These are phyloP conservation scores for Cotoneaster glaucophyllus DNA, from an alignment of 306 rosid genomes.

Conservation along the genomic window DNA sequence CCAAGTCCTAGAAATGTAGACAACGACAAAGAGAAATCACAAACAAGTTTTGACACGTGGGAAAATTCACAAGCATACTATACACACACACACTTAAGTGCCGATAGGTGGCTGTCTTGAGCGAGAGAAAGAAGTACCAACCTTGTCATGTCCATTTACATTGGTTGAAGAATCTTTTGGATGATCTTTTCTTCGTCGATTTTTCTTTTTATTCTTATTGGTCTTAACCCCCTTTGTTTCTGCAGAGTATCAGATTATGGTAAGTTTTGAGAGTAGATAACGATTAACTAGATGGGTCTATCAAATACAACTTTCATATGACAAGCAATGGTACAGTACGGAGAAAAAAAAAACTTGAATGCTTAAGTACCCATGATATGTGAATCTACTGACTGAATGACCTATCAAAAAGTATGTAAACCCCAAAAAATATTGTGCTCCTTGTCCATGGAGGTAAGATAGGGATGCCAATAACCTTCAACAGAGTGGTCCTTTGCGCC, in stretches of 20 bases:
- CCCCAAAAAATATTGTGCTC: not conserved
- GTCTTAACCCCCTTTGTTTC: slow-evolving; percentile 52
- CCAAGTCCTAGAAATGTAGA: slow-evolving; percentile 40
- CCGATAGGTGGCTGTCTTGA: not conserved
- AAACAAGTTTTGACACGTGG: not conserved
- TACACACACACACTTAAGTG: not conserved
- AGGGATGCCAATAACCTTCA: not conserved
- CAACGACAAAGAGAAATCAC: slow-evolving; percentile 11
- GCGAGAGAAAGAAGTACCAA: slow-evolving; percentile 12
- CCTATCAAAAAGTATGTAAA: not conserved
- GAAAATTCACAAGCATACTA: not conserved
- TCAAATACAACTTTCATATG: not conserved
- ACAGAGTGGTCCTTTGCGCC: not conserved
- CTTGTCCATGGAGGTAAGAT: not conserved
- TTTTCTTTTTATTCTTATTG: slow-evolving; percentile 74
- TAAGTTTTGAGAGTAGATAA: not conserved
- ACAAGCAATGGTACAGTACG: not conserved
- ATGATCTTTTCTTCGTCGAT: slow-evolving; percentile 67
- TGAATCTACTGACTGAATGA: not conserved
- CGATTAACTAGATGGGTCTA: not conserved
- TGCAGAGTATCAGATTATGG: slow-evolving; percentile 29
- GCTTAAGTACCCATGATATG: not conserved
- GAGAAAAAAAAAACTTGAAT: not conserved
- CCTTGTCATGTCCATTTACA: slow-evolving; percentile 47
- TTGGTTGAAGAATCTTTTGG: slow-evolving; percentile 45